A percentile compares a stretch with the other conserved stretches of the same genome.
phyloP scores from a whole-genome alignment of 495 filamentous ascomycete genomes.

The Apodospora peruviana region DNA sequence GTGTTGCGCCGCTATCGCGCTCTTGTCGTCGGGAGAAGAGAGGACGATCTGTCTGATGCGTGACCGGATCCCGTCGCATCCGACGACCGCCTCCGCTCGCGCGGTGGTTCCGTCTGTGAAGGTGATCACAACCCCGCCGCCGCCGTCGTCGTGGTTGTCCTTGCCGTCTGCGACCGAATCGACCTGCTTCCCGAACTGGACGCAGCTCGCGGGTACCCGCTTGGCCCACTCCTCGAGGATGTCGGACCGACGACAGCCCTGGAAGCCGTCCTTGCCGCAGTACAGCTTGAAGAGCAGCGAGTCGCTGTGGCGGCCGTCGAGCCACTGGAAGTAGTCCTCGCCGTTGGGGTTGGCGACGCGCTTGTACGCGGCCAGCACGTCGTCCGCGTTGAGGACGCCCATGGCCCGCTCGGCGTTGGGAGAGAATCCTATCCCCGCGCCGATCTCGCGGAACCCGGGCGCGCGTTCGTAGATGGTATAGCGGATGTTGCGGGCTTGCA shows the following conservation, averaged over 20 bases:
- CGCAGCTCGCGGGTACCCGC: constrained; percentile 15
- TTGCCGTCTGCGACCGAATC: constrained; percentile 5
- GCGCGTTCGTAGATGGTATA: constrained; percentile 55
- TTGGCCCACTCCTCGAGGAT: constrained; percentile 38
- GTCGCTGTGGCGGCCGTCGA: constrained; percentile 28
- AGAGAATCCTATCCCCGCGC: constrained; percentile 54
- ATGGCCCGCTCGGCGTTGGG: constrained; percentile 55
- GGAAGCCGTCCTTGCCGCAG: constrained; percentile 37
- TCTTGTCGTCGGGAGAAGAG: constrained; percentile 19
- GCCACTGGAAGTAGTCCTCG: constrained; percentile 40
- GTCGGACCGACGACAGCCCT: constrained; percentile 34
- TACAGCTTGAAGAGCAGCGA: constrained; percentile 27
- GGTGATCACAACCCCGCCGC: constrained; percentile 15
- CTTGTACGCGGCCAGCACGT: constrained; percentile 26
- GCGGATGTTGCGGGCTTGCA: constrained; percentile 43
- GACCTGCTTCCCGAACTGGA: constrained; percentile 32
- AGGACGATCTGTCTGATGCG: constrained; percentile 31
- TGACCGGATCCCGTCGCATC: constrained; percentile 42
- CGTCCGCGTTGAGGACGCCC: constrained; percentile 37
- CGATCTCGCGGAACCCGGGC: constrained; percentile 47
- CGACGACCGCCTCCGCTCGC: constrained; percentile 34
- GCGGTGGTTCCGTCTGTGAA: constrained; percentile 32
- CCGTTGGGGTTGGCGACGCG: constrained; percentile 30
- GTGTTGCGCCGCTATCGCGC: constrained; percentile 13
- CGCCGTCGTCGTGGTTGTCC: constrained; percentile 8